These are phyloP conservation scores for Vitis rupestris DNA, from an alignment of 164 flowering plant genomes.

Conservation along the genomic window DNA sequence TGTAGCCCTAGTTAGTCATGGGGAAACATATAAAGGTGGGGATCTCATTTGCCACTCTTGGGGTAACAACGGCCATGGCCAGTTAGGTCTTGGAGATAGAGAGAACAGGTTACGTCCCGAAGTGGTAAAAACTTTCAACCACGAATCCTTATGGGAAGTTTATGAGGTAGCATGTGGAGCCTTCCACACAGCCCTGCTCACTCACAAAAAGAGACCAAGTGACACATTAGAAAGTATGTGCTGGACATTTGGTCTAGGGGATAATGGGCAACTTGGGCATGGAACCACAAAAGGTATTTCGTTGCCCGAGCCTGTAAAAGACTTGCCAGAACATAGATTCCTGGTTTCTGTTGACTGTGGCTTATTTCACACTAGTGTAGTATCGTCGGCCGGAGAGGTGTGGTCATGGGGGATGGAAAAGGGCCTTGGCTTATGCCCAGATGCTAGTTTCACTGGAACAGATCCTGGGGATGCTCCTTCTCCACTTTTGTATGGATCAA, in stretches of 20 bases:
- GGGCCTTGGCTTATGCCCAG: constrained; percentile 89
- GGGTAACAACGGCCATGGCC: constrained; percentile 84
- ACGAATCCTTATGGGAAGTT: constrained; percentile 46
- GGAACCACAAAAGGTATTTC: constrained; percentile 58
- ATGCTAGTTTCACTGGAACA: constrained; percentile 55
- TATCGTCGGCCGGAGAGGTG: constrained; percentile 72
- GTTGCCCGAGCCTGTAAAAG: constrained; percentile 56
- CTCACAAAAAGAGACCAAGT: constrained; percentile 40
- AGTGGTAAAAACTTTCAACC: constrained; percentile 48
- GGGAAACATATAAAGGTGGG: constrained; percentile 53
- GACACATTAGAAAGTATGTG: constrained; percentile 48
- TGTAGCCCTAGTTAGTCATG: constrained; percentile 73
- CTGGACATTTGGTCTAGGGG: constrained; percentile 94
- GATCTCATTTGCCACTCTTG: constrained; percentile 74
- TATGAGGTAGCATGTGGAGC: constrained; percentile 88
- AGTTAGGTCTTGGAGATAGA: constrained; percentile 77
- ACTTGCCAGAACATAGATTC: constrained; percentile 45
- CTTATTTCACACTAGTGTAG: constrained; percentile 81
- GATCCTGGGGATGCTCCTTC: constrained; percentile 79
- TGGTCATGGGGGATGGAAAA: constrained; percentile 99
- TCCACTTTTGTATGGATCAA: constrained; percentile 44
- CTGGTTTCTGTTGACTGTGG: constrained; percentile 84
- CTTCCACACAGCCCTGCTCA: constrained; percentile 72
- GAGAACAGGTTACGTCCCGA: constrained; percentile 54
- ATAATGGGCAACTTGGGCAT: constrained; percentile 90